phyloP scores from a whole-genome alignment of 2,329 filamentous ascomycete genomes.

The Colletotrichum musae region DNA sequence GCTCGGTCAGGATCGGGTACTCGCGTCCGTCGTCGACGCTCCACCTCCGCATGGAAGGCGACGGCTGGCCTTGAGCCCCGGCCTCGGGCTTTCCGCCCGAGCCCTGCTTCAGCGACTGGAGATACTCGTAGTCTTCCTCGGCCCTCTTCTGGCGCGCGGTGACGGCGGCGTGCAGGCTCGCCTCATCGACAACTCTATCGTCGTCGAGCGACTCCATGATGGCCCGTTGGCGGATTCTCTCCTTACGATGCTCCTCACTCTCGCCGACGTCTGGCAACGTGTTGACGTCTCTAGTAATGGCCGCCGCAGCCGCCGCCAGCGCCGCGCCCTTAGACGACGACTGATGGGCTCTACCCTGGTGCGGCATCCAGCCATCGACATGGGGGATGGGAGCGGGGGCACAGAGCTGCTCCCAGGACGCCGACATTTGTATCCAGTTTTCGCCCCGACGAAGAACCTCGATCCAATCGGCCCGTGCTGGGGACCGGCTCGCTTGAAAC shows the following conservation, averaged over 20 bases:
- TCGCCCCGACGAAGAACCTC: slow-evolving; percentile 78
- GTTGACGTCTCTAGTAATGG: slow-evolving; percentile 47
- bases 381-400: slow-evolving; percentile 68
- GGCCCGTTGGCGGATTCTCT: slow-evolving; percentile 74
- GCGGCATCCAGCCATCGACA: slow-evolving; percentile 42
- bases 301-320: slow-evolving; percentile 55
- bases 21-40: slow-evolving; percentile 76
- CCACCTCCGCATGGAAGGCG: slow-evolving; percentile 65
- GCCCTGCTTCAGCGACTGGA: slow-evolving; percentile 35
- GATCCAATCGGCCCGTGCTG: slow-evolving; percentile 84
- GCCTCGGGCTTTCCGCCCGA: slow-evolving; percentile 44
- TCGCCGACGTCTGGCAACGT: slow-evolving; percentile 48
- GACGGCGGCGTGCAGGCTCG: slow-evolving; percentile 75
- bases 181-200: slow-evolving; percentile 77
- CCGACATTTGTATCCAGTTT: slow-evolving; percentile 77
- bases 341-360: slow-evolving; percentile 43
- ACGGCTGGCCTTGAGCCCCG: background rate
- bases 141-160: slow-evolving; percentile 71
- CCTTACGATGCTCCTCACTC: slow-evolving; percentile 69
- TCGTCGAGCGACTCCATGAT: slow-evolving; percentile 78
- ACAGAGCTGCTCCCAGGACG: slow-evolving; percentile 81
- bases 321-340: slow-evolving; percentile 49
- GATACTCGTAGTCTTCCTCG: slow-evolving; percentile 64
- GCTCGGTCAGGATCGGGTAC: slow-evolving; percentile 78
- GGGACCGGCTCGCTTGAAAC: slow-evolving; percentile 80